A percentile compares a stretch with the other conserved stretches of the same genome.
These are phyloP conservation scores for Pythium apleroticum DNA, from an alignment of 352 stramenopile genomes.

Conservation along the genomic window DNA sequence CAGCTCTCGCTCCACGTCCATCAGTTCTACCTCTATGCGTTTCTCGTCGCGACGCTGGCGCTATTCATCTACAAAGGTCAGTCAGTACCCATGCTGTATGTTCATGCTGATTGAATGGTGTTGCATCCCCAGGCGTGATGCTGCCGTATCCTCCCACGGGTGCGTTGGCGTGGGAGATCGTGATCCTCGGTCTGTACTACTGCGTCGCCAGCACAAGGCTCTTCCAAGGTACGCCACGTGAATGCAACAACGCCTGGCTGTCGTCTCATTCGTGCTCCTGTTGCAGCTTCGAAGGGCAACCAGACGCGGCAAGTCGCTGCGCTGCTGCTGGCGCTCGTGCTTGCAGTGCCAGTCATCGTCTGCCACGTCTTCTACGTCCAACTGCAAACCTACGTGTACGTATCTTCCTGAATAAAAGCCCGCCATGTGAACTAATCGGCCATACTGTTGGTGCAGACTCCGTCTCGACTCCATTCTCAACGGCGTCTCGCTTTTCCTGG, in stretches of 20 bases:
- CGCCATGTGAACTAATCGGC: no score
- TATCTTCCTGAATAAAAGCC: neutral
- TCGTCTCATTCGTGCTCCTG: neutral
- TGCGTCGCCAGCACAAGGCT: slow-evolving; percentile 57
- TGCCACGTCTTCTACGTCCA: slow-evolving; percentile 76
- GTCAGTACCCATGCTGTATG: neutral
- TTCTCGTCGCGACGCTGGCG: slow-evolving; percentile 42
- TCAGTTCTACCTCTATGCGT: slow-evolving; percentile 64
- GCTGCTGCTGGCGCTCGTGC: slow-evolving; percentile 51
- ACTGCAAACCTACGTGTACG: slow-evolving; percentile 79
- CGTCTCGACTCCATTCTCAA: slow-evolving; percentile 65
- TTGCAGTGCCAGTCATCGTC: slow-evolving; percentile 53
- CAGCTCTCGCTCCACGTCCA: slow-evolving; percentile 76
- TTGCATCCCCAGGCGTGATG: slow-evolving; percentile 34
- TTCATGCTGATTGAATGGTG: neutral
- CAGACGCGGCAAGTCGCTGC: slow-evolving; percentile 62
- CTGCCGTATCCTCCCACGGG: slow-evolving; percentile 49
- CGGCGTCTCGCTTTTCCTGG: slow-evolving; percentile 41
- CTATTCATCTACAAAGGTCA: slow-evolving; percentile 79
- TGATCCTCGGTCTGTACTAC: slow-evolving; percentile 63
- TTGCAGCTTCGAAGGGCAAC: slow-evolving; percentile 81
- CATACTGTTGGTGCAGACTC: slow-evolving; percentile 29
- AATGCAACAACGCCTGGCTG: no score
- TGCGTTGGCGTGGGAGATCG: slow-evolving; percentile 56
- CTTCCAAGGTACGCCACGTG: slow-evolving; percentile 57